A percentile compares a stretch with the other conserved stretches of the same genome.
These are phyloP conservation scores for Camellia granthamiana DNA, from an alignment of 148 eudicot genomes.

Conservation along the genomic window DNA sequence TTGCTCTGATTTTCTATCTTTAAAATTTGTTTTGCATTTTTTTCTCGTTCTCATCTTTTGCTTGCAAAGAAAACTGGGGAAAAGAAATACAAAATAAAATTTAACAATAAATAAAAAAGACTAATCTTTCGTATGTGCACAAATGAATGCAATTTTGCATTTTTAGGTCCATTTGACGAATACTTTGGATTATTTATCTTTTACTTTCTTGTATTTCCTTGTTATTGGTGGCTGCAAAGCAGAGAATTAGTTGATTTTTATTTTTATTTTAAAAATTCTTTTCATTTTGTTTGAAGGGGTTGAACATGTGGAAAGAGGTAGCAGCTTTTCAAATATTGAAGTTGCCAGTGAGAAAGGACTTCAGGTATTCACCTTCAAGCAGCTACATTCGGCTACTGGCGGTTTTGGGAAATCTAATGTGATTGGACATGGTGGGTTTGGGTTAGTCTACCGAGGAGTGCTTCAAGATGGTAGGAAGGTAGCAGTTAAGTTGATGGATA, in stretches of 20 bases:
- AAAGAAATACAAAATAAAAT: background rate
- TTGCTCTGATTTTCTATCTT: background rate
- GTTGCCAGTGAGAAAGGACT: conserved; percentile 69
- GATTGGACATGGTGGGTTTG: conserved; percentile 93
- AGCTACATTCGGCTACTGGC: conserved; percentile 79
- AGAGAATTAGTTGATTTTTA: background rate
- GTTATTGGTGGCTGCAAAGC: background rate
- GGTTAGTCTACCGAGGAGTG: conserved; percentile 80
- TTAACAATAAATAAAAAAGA: background rate
- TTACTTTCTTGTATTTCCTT: background rate
- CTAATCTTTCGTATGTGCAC: background rate
- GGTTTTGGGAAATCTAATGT: conserved; percentile 88
- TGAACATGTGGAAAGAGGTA: conserved; percentile 47
- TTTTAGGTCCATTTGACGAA: background rate
- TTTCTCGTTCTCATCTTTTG: background rate
- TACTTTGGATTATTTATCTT: background rate
- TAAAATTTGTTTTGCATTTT: background rate
- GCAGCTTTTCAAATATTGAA: conserved; percentile 36
- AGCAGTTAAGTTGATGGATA: conserved; percentile 91
- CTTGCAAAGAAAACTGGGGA: background rate
- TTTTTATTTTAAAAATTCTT: conserved; percentile 20
- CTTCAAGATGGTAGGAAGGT: conserved; percentile 82
- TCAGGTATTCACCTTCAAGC: conserved; percentile 78
- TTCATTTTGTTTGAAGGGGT: conserved; percentile 39
- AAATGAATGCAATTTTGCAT: background rate